Base-by-base conservation (phyloP, 352 stramenopile species). In the Blastocystis sp. region DNA sequence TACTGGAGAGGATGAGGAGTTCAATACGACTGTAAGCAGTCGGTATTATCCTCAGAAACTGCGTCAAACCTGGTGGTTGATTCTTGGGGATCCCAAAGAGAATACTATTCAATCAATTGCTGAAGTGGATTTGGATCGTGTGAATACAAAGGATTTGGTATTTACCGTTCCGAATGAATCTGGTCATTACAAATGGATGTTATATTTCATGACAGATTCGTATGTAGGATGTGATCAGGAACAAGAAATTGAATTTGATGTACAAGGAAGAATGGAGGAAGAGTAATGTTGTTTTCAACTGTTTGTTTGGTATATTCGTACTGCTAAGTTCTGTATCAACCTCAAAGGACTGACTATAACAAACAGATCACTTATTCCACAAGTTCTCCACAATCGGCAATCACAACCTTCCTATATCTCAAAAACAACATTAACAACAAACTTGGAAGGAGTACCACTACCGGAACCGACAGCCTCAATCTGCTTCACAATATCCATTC, bases 141-240 rank as follows among this genome's bases (percentile, higher is more conserved):
- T 90, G 77, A 89, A 92, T 61, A 92, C 93, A 32, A 91, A 98
- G n/a, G 91, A 93, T 74, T 89, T 99, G 52, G 94, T 98, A 69
- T 98, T 99, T 89, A 92, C 95, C 29, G 95, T 96, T 29, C 96
- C 96, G 0, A 93, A 96, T 39, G 91, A 96, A 85, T 89, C 94
- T 37, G 96, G 96, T 56, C 92, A 96, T 80, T 95, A 98, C 89
- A 91, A 94, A 27, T 93, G 98, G 80, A 95, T 96, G 78, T 89
- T 99, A 32, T 99, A 98, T 89, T 95, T 98, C 52, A 98, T 99
- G 90, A 98, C 95, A 90, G 97, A 99, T 89, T 95, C 93, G 73
- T 99, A 99, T 90, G 90, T 97, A 7, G 97, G 97, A 32, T 98
- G 93, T 89, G 96, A 99, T 89, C 92, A 99, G 87, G 96, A 99